Evolutionary conservation across 2,329 filamentous ascomycete genomes (phyloP).

Genomic region (Cercospora zeina): DNA sequence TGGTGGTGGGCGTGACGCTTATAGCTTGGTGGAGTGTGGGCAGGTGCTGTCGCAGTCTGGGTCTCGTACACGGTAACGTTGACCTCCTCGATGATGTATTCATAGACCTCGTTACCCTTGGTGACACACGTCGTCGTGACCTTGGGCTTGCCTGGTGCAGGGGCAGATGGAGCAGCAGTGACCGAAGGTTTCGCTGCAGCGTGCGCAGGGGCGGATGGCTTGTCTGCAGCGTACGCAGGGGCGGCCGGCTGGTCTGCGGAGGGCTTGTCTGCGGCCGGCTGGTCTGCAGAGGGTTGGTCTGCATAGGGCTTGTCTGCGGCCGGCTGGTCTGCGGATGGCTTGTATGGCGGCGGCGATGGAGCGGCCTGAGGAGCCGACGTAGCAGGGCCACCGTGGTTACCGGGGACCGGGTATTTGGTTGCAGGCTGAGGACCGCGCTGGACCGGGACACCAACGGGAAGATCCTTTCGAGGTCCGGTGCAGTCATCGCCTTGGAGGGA

Average conservation of each 20-base stretch:
- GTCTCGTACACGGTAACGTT: constrained; percentile 42
- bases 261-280: no score
- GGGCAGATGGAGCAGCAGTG: constrained; percentile 22
- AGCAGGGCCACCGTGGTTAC: constrained; percentile 27
- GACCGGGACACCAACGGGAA: constrained; percentile 66
- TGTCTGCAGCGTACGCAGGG: constrained; percentile 7
- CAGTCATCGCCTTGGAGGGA: constrained; percentile 62
- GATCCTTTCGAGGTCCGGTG: constrained; percentile 54
- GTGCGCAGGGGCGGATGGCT: constrained; percentile 29
- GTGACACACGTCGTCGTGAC: constrained; percentile 48
- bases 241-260: no score
- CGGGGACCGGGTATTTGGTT: constrained; percentile 37
- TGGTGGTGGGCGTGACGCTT: constrained; percentile 37
- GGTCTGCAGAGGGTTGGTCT: no score
- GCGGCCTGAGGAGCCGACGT: constrained; percentile 10
- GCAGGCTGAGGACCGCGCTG: constrained; percentile 50
- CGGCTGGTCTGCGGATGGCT: background rate
- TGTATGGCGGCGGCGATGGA: constrained; percentile 6
- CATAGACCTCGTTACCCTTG: constrained; percentile 47
- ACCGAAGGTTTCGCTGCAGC: constrained; percentile 31
- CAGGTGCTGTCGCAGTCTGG: constrained; percentile 31
- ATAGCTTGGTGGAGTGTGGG: constrained; percentile 22
- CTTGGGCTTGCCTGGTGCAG: constrained; percentile 33
- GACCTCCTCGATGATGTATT: constrained; percentile 49
- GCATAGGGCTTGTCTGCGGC: constrained; percentile 15